Base-by-base conservation (phyloP, 805 yeast species). In the Pichia cabralensis region DNA sequence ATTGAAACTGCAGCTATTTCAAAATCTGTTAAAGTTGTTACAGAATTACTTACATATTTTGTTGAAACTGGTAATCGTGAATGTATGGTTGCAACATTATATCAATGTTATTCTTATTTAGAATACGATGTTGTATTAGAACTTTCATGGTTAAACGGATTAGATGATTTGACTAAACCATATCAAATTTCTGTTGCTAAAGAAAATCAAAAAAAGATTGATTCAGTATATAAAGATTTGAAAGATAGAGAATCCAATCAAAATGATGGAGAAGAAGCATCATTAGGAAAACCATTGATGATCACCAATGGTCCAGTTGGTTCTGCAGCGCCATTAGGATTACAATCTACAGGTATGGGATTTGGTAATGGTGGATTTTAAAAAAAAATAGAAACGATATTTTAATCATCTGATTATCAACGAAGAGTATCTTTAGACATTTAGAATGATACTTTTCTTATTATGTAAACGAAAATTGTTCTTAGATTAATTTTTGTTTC, bases 1-100 rank as follows among this genome's bases (percentile, higher is more conserved):
- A 81, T 92, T 54, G 83, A 76, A 53, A 88, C 97, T 8, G 96
- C 95, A 17, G 76, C 95, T 13, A 62, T 76, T 38, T 86, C 96
- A 14, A 73, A 74, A 42, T 78, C 79, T 45, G 52, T 73, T 9
- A 86, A 82, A 55, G 80, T 89, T 52, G 88, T 94, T 23, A 89
- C 84, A 57, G 97, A 92, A 40, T 65, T 84, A 44, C 65, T 92
- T 56, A 71, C 80, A 35, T 92, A 89, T 64, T 92, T 92, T 58
- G 96, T 92, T 40, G 96, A 89, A 50, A 84, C 94, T 26, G 97
- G 95, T 47, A 92, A 92, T 64, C 85, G 80, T 60, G 98, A 92
- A 65, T 83, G 95, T 50, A 82, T 85, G 55, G 80, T 86, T 50
- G 96, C 95, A 6, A 73, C 88, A 41, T 69, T 92, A 52, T 92